Evolutionary conservation across 1,139 yeast species (phyloP), one percentile per base, ranked within the genome.

Genomic region (Kodamaea fungicola): DNA sequence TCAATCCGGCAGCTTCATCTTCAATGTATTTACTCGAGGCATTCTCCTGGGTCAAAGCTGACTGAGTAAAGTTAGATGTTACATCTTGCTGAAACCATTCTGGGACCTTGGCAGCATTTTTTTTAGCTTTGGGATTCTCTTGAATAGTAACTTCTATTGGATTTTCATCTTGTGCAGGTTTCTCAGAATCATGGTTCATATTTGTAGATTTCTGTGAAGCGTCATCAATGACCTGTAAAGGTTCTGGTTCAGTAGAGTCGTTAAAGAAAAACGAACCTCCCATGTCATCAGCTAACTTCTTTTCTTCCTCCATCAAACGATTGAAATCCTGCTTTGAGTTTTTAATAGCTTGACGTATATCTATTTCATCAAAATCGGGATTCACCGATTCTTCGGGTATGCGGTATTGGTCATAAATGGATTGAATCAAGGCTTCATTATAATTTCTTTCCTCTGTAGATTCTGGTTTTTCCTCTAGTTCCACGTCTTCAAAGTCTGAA

Each of bases 1-100:
- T 62, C 40, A 76, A 54, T 0, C 81, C 81, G 0, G 71, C 72
- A 28, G 62, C 64, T 40, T 73, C 75, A 35, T 75, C 78, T 29
- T 64, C 74, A 3, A 64, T 55, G 12, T 47, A 35, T n/a, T 46
- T 42, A 2, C 26, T 32, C 28, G 19, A 34, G 30, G 13, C n/a
- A 28, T 29, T 29, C 47, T 19, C 39, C 40, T 30, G 42, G 29
- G 12, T 9, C 3, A 27, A 12, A 3, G 29, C 13, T 12, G 8
- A 4, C 8, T 45, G 46, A 4, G 54, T 49, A 30, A 44, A 44
- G 12, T 42, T 39, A 6, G 29, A 10, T n/a, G 13, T 32, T 6
- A 37, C 12, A 23, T 51, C 57, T 22, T 50, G 50, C 23, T 46
- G 49, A 40, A 65, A 67, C 72, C 72, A 67, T 8, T 47, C 40